A percentile compares a stretch with the other conserved stretches of the same genome.
These are phyloP conservation scores for Arachis monticola DNA, from an alignment of 331 rosid genomes.

Conservation along the genomic window DNA sequence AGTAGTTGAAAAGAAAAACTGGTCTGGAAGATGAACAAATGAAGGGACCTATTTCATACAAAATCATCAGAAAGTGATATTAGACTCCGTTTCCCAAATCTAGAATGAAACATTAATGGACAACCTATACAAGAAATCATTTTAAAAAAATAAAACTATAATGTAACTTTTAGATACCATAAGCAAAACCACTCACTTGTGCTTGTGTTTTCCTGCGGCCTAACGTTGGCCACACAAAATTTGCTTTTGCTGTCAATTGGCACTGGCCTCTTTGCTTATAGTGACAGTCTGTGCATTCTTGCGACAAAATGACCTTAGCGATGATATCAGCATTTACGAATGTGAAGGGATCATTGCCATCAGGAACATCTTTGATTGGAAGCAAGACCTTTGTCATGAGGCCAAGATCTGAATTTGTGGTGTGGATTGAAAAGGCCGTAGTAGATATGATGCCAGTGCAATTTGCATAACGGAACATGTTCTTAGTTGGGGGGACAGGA, in stretches of 20 bases:
- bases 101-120: not conserved
- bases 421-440: accelerated
- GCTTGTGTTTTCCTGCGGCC: not conserved
- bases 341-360: accelerated
- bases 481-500: accelerated
- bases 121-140: not conserved
- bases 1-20: not conserved
- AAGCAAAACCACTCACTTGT: too few species aligned
- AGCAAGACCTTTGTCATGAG: not conserved
- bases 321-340: not conserved
- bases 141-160: too few species aligned
- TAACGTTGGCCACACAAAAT: not conserved
- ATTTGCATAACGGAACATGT: not conserved
- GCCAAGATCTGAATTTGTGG: not conserved
- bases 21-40: not conserved
- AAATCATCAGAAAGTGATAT: not conserved
- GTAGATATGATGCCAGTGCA: not conserved
- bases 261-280: not conserved
- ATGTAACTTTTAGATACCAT: too few species aligned
- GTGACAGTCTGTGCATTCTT: not conserved
- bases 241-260: constrained; percentile 7
- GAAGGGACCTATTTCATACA: not conserved
- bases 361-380: not conserved
- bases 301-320: accelerated
- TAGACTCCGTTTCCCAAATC: not conserved